phyloP scores from a whole-genome alignment of 75 land plant species.

The Gnetum montanum region DNA sequence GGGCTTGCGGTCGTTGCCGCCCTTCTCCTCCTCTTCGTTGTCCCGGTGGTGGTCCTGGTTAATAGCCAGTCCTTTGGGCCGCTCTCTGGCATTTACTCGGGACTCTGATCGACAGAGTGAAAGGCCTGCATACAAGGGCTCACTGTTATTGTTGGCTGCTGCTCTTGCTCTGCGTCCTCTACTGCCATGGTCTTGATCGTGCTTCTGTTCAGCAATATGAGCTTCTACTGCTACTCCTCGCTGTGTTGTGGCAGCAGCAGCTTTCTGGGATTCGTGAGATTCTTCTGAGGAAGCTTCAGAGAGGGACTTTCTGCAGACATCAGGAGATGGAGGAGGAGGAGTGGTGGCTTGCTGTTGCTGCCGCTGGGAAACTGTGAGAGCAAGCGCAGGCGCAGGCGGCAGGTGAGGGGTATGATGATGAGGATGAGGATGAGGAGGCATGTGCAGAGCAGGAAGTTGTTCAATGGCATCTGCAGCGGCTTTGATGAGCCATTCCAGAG shows the following conservation, averaged over 20 bases:
- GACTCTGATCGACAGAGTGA: constrained; percentile 54
- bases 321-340: not conserved
- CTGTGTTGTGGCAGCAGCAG: no score
- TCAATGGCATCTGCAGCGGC: constrained; percentile 60
- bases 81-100: constrained; percentile 59
- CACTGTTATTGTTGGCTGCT: constrained; percentile 16
- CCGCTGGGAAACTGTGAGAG: no score
- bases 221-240: no score
- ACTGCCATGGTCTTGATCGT: no score
- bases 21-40: not conserved
- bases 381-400: no score
- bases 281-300: not conserved
- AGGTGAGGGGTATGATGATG: not conserved
- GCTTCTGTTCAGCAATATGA: constrained; percentile 7
- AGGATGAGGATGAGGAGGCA: constrained; percentile 14
- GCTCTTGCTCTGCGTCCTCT: no score
- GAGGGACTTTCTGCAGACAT: no score
- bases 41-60: no score
- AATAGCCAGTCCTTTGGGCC: no score
- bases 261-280: not conserved
- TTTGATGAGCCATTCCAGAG: constrained; percentile 91
- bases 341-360: not conserved
- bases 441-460: constrained; percentile 56
- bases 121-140: constrained; percentile 24
- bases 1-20: not conserved